Base-by-base conservation (phyloP, 1,139 yeast species). In the Torulaspora globosa region DNA sequence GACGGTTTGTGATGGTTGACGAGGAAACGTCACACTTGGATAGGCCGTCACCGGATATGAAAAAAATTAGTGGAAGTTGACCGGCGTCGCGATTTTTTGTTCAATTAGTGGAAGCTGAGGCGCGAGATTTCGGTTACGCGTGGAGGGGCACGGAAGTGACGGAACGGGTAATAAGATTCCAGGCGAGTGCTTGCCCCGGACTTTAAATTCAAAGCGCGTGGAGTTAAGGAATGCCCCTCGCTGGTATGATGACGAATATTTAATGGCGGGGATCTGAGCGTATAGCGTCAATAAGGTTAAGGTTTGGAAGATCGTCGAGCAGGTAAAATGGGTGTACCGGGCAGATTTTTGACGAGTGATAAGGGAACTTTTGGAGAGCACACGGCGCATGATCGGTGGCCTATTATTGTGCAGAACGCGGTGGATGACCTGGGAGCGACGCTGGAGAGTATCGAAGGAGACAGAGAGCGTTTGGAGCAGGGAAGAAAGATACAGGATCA, bases 311-410 rank as follows among this genome's bases (percentile, higher is more conserved):
- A 14, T 16, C 27, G 31, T 10, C 26, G 19, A 14, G 11, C 28
- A 29, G 30, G 26, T 24, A 9, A 8, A 30, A 39, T 39, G 43
- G 26, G 33, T 6, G n/a, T 47, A 14, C 50, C 50, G 1, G 50
- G 24, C n/a, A 42, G 44, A 16, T 47, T 47, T 21, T 28, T 26
- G 15, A 87, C 86, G 67, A 78, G 77, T 64, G 95, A 88, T 61
- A 67, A 71, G 39, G 75, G 75, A 49, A 84, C 96, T 5, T 92
- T 92, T 65, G 97, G 96, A 8, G 80, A 76, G 61, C 74, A 80
- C 28, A 89, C 97, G 0, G 86, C 87, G 10, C 76, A 79, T 52
- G 74, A 74, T 39, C 80, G 98, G 66, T 92, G 97, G 97, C 95
- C 96, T 28, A 79, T 79, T 45, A 87, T 90, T 55, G 64, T 90